Evolutionary conservation across 139 green algal genomes (phyloP).

Genomic region (Chlamydomonas sphaeroides): DNA sequence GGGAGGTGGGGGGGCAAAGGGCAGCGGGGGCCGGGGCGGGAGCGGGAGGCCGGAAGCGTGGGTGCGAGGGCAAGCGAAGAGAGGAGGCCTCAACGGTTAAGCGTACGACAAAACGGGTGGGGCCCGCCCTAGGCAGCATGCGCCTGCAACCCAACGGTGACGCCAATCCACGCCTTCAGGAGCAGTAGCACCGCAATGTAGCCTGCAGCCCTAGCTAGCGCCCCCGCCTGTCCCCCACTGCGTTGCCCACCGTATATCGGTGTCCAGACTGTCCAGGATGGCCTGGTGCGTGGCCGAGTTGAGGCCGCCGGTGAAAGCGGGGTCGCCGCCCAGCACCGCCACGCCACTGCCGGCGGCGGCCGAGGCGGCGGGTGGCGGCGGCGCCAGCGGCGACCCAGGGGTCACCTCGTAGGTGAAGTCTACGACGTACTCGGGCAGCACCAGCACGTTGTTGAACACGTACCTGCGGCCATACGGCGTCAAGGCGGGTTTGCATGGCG

Average conservation of each 20-base stretch:
- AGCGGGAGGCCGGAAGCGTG: too few species aligned
- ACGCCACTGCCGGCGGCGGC: not conserved
- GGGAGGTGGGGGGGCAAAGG: not conserved
- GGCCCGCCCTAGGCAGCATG: not conserved
- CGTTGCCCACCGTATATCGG: conserved; percentile 45
- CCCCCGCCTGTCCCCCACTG: too few species aligned
- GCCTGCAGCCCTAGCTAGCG: too few species aligned
- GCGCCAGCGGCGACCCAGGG: not conserved
- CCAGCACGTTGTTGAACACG: conserved; percentile 65
- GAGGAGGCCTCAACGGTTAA: too few species aligned
- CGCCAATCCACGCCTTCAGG: too few species aligned
- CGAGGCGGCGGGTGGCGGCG: not conserved
- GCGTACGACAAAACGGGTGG: too few species aligned
- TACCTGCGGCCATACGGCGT: conserved; percentile 47
- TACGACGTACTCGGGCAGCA: conserved; percentile 83
- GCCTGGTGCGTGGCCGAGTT: conserved; percentile 5
- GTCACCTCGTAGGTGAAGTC: conserved; percentile 64
- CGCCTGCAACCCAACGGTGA: too few species aligned
- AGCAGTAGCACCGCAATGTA: too few species aligned
- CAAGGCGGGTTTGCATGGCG: too few species aligned
- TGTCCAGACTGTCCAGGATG: conserved; percentile 44
- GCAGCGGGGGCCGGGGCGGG: too few species aligned
- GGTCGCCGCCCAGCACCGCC: not conserved
- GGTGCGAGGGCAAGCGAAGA: too few species aligned
- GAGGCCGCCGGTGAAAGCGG: not conserved